These are phyloP conservation scores for Candida sithepensis DNA, from an alignment of 805 yeast genomes.

Conservation along the genomic window DNA sequence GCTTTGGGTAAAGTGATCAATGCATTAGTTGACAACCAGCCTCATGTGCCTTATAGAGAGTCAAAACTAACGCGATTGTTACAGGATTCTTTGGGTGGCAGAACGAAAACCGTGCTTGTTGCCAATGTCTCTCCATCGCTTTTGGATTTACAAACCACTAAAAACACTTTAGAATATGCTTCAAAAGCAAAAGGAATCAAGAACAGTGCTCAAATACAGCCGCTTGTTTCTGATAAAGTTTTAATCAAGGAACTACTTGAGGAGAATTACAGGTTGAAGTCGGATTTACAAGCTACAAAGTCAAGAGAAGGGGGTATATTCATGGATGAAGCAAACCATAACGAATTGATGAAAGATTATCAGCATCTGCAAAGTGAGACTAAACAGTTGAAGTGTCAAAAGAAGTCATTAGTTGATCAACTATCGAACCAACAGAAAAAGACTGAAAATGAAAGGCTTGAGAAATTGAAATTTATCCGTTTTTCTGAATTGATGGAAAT, in stretches of 20 bases:
- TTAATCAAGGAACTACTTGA: slow-evolving; percentile 43
- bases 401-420: slow-evolving; percentile 38
- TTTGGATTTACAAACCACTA: slow-evolving; percentile 45
- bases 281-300: slow-evolving; percentile 60
- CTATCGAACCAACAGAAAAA: slow-evolving; percentile 24
- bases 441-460: slow-evolving; percentile 17
- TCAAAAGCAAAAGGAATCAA: slow-evolving; percentile 52
- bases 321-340: slow-evolving; percentile 58
- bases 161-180: slow-evolving; percentile 54
- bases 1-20: slow-evolving; percentile 89
- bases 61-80: slow-evolving; percentile 71
- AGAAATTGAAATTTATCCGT: slow-evolving; percentile 19
- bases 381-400: slow-evolving; percentile 41
- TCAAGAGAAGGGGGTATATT: slow-evolving; percentile 58
- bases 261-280: slow-evolving; percentile 41
- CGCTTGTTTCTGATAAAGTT: slow-evolving; percentile 38
- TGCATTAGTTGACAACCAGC: slow-evolving; percentile 54
- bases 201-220: slow-evolving; percentile 49
- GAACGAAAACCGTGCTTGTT: slow-evolving; percentile 83
- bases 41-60: slow-evolving; percentile 76
- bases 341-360: slow-evolving; percentile 43
- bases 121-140: slow-evolving; percentile 75
- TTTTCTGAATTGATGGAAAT: slow-evolving; percentile 26
- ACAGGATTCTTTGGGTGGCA: slow-evolving; percentile 81
- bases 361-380: slow-evolving; percentile 49